Percentiles rank a stretch among this genome's conserved stretches.
phyloP scores from a whole-genome alignment of 176 grass and related monocot species.

The Ananas comosus region DNA sequence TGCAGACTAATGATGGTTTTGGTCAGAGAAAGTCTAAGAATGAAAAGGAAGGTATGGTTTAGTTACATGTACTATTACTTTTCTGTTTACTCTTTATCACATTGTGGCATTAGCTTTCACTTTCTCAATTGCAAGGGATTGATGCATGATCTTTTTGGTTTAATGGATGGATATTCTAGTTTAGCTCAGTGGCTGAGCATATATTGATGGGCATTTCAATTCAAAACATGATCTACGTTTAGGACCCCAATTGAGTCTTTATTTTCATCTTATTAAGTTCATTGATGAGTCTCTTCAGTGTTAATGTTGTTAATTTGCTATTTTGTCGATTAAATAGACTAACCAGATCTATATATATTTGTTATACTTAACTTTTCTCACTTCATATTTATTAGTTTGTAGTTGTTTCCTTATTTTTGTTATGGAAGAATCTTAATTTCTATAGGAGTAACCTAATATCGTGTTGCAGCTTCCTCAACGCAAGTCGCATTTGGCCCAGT shows the following conservation, averaged over 20 bases:
- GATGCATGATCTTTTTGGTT: no score
- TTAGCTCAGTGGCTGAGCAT: no score
- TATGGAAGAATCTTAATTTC: neutral
- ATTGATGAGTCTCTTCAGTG: no score
- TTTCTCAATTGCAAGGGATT: neutral
- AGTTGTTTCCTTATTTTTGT: neutral
- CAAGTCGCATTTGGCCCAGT: conserved; percentile 22
- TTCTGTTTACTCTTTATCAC: neutral
- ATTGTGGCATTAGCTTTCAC: neutral
- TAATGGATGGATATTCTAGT: no score
- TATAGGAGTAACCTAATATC: neutral
- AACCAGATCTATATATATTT: no score
- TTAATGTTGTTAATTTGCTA: no score
- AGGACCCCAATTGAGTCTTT: no score
- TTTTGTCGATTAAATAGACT: no score
- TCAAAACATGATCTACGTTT: no score
- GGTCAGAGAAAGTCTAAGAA: neutral
- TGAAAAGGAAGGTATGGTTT: conserved; percentile 14
- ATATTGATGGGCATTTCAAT: no score
- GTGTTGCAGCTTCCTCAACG: conserved; percentile 12
- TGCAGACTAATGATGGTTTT: conserved; percentile 7
- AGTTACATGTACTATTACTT: neutral
- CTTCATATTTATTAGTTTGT: neutral
- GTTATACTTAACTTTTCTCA: no score
- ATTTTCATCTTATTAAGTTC: no score